Base-by-base conservation (phyloP, 352 stramenopile species). In the Pythium coloratum region DNA sequence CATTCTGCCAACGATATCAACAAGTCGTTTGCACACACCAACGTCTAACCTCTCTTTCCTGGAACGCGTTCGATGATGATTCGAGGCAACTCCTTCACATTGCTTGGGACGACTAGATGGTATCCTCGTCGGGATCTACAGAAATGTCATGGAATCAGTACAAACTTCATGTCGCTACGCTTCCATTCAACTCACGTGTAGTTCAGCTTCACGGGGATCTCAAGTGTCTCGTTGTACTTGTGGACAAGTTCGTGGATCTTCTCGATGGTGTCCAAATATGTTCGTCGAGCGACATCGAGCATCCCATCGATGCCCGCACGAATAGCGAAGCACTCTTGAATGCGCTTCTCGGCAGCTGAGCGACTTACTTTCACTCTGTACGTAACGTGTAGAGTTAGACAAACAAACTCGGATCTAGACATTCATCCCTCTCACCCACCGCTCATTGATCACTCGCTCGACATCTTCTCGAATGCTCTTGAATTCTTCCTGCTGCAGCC, bases 301-400 rank as follows among this genome's bases (percentile, higher is more conserved):
- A 94, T 94, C 3, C 85, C 86, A 40, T 96, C 86, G 30, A 96
- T 90, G 10, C 88, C 88, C 24, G 84, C 80, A 61, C 85, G 67
- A 13, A 96, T 75, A 32, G 88, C 86, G 70, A 96, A 94, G 55
- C 83, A 92, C 46, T 93, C 88, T 73, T 95, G 85, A 64, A 95
- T 94, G 38, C 87, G 80, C 60, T 92, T 94, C 66, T 94, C 83
- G 12, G 84, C 82, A 55, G 78, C 77, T 34, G 83, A 92, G 26
- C 78, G 77, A 28, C 77, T 86, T 54, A 87, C 62, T 70, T 91
- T 87, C 18, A 88, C 81, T 60, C 84, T 91, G 44, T 3, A 24
- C 20, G 20, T 24, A 24, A 24, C 20, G 1, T 59, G 49, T n/a
- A 50, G 12, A 50, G 14, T 26, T 6, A 16, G 42, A 30, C 16